Base-by-base conservation (phyloP, 805 yeast genomes). In the Pichia deserticola region DNA sequence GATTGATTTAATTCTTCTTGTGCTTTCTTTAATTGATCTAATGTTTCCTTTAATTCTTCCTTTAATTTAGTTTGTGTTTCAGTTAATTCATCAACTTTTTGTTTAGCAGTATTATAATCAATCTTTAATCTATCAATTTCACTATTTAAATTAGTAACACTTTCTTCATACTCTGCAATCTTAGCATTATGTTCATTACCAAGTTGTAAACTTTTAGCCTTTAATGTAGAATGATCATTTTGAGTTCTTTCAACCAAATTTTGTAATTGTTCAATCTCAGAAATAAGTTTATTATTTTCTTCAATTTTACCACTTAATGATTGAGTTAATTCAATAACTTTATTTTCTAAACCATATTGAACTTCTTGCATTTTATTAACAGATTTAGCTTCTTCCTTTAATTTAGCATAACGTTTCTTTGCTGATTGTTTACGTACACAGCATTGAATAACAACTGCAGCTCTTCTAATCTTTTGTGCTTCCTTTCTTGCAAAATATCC, bases 281-380 rank as follows among this genome's bases (percentile, higher is more conserved):
- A 68, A 51, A 79, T 74, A 61, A 92, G 74, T 53, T 76, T 77
- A 70, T 84, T 84, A 67, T 90, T 90, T 58, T 89, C 97, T 56
- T 81, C 86, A 29, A 86, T 83, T 65, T 88, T 86, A 36, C 81
- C 69, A 0, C 96, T 80, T 53, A 92, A 74, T 11, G 84, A 78
- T 62, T 92, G 95, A 4, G 97, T 92, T 58, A 93, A 78, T 67
- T 90, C 95, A 56, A 93, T 89, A n/a, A 95, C 97, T 74, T 95
- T 93, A 69, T 93, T 93, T 68, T 93, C 99, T 60, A 95, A 77
- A 65, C 86, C 81, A 70, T 89, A 93, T 60, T 95, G 89, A 38
- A 88, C 95, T 65, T 92, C 96, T 67, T 88, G 81, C 72, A 88
- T 77, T 63, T 85, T 95, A 64, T 84, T 84, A 42, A 89, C 95